These are phyloP conservation scores for Euptelea pleiosperma DNA, from an alignment of 164 flowering plant species.

Conservation along the genomic window DNA sequence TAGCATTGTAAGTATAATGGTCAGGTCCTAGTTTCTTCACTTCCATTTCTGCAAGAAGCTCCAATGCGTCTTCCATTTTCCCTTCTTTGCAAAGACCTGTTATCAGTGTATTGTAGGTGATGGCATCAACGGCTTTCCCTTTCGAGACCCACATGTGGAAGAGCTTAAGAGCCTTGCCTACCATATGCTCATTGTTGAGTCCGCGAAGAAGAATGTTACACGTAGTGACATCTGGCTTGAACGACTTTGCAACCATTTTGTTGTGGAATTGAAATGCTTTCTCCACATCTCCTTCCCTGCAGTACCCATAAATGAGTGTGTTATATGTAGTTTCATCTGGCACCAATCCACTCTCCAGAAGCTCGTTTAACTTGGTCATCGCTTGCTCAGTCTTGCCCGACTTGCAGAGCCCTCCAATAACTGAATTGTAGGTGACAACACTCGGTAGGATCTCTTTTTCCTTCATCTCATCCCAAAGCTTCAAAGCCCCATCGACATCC, in stretches of 20 bases:
- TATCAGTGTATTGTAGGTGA: constrained; percentile 67
- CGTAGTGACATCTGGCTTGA: constrained; percentile 59
- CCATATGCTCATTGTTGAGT: constrained; percentile 56
- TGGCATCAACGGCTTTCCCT: constrained; percentile 54
- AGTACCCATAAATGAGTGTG: constrained; percentile 64
- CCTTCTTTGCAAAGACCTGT: constrained; percentile 53
- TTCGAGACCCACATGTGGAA: constrained; percentile 53
- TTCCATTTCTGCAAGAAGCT: constrained; percentile 54
- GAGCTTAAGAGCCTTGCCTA: constrained; percentile 72
- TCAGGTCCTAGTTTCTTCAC: constrained; percentile 58
- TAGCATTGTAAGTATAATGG: constrained; percentile 41
- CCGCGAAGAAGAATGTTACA: constrained; percentile 71
- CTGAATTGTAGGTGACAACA: constrained; percentile 48
- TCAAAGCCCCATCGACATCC: constrained; percentile 47
- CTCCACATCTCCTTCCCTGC: constrained; percentile 62
- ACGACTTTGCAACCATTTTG: constrained; percentile 59
- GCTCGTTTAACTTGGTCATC: constrained; percentile 52
- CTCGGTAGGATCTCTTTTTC: constrained; percentile 52
- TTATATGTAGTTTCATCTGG: constrained; percentile 76
- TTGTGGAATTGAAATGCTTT: constrained; percentile 72
- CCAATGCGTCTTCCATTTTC: constrained; percentile 51
- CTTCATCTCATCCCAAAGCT: constrained; percentile 75
- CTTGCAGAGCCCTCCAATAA: constrained; percentile 63
- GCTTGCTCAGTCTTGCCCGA: constrained; percentile 51
- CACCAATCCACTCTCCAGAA: constrained; percentile 52